Evolutionary conservation across 2,329 filamentous ascomycete species (phyloP), one percentile per base, ranked within the genome.

Genomic region (Apiospora arundinis): DNA sequence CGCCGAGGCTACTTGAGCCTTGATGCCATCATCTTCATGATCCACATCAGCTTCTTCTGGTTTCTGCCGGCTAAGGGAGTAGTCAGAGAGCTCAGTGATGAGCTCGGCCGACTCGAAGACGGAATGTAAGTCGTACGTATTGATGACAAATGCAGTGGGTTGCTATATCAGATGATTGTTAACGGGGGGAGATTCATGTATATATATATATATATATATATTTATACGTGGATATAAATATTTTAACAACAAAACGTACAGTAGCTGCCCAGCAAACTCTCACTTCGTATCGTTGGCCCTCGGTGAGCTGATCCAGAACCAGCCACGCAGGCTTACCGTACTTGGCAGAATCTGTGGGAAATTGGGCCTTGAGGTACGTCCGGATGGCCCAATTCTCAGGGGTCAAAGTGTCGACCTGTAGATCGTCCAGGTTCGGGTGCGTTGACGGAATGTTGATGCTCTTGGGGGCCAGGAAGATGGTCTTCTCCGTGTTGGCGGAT

Each of bases 191-290:
- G 9, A 9, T 12, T 40, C 40, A 56, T 63, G 40, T 40, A n/a
- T 63, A 56, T 63, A 63, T 63, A 63, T 12, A 56, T 63, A 63
- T 63, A 63, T 12, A 56, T 63, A 40, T 40, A n/a, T 63, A 56
- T 63, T 40, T 63, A 63, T 12, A 63, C 18, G 56, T 63, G 56
- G 56, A 63, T 63, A 52, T 52, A 37, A 16, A 2, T 2, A 45
- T 14, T 14, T 4, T 45, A 18, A 16, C 4, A 45, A 45, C 12
- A 45, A 45, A 45, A 45, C 93, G 82, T 87, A 97, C 95, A 73
- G 92, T 96, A 52, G 96, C 96, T 72, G 94, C 88, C 95, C 95
- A 99, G 83, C 95, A 98, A 72, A 98, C 87, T 70, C 96, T 91
- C 67, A 97, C 88, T 85, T 99, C 96, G 85, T 98, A 98, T 75